Conservation (phyloP, 345 rosid species). For the Microcos paniculata region DNA sequence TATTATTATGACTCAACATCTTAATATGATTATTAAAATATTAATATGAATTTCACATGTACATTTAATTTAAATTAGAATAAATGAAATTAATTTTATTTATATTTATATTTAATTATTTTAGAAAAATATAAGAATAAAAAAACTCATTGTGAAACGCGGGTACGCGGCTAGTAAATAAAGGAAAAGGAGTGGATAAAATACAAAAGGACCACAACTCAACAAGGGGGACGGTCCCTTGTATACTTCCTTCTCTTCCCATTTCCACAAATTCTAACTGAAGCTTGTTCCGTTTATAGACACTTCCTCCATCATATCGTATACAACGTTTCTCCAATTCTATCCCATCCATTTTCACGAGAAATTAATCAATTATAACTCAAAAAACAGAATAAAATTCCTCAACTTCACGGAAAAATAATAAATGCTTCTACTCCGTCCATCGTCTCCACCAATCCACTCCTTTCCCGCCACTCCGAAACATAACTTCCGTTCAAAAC, state of each 20-base stretch:
- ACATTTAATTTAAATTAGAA: no score
- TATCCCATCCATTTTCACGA: not conserved
- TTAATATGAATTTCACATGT: no score
- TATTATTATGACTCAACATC: no score
- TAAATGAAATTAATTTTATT: no score
- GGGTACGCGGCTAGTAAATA: no score
- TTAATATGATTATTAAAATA: no score
- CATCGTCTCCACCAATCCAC: slow-evolving; percentile 28
- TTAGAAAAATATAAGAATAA: no score
- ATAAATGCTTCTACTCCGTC: slow-evolving; percentile 24
- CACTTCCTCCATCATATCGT: not conserved
- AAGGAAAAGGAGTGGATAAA: slow-evolving; percentile 8
- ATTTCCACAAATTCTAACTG: not conserved
- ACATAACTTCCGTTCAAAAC: not conserved
- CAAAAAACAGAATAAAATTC: not conserved
- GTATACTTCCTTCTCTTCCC: slow-evolving; percentile 1
- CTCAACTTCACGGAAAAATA: not conserved
- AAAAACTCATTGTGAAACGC: no score
- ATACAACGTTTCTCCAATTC: not conserved
- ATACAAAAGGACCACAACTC: slow-evolving; percentile 16
- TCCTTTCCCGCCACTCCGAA: slow-evolving; percentile 44
- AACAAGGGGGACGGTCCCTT: slow-evolving; percentile 10
- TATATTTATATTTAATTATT: no score
- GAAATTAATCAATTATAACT: no score
- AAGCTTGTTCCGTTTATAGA: not conserved